Conservation (phyloP, 192 early-diverging fungal genomes). For the Coemansia sp. region DNA sequence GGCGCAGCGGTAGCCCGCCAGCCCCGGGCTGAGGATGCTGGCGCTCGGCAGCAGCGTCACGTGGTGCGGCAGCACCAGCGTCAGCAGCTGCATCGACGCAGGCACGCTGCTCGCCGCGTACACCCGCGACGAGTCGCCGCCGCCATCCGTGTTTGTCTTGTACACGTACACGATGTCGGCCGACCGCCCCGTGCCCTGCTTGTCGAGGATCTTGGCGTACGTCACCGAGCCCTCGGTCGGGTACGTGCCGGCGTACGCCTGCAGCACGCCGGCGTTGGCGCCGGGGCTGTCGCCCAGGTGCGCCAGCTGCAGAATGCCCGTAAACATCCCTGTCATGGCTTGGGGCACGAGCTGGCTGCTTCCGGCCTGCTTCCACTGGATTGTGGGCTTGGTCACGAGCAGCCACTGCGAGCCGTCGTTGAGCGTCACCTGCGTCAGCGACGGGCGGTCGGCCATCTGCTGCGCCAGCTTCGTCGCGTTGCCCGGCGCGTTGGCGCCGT, state of each 20-base stretch:
- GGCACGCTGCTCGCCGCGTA: slow-evolving; percentile 13
- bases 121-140: slow-evolving; percentile 12
- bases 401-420: slow-evolving; percentile 58
- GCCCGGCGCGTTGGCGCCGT: slow-evolving; percentile 1
- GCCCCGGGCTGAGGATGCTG: slow-evolving; percentile 12
- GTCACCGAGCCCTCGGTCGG: slow-evolving; percentile 50
- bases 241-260: slow-evolving; percentile 52
- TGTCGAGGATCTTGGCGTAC: slow-evolving; percentile 43
- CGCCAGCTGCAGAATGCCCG: slow-evolving; percentile 56
- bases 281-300: slow-evolving; percentile 44
- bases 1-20: slow-evolving; percentile 49
- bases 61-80: slow-evolving; percentile 58
- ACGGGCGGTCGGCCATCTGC: slow-evolving; percentile 25
- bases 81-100: slow-evolving; percentile 34
- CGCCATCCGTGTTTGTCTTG: slow-evolving; percentile 42
- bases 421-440: slow-evolving; percentile 45
- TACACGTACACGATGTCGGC: slow-evolving; percentile 43
- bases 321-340: slow-evolving; percentile 5
- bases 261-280: slow-evolving; percentile 45
- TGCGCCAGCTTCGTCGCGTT: slow-evolving; percentile 16
- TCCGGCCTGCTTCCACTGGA: slow-evolving; percentile 36
- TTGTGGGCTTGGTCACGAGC: slow-evolving; percentile 36
- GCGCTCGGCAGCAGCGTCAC: slow-evolving; percentile 21
- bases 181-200: slow-evolving; percentile 20
- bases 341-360: slow-evolving; percentile 1